Evolutionary conservation across 164 flowering plant genomes (phyloP), one percentile per base, ranked within the genome.

Genomic region (Nymphaea thermarum): DNA sequence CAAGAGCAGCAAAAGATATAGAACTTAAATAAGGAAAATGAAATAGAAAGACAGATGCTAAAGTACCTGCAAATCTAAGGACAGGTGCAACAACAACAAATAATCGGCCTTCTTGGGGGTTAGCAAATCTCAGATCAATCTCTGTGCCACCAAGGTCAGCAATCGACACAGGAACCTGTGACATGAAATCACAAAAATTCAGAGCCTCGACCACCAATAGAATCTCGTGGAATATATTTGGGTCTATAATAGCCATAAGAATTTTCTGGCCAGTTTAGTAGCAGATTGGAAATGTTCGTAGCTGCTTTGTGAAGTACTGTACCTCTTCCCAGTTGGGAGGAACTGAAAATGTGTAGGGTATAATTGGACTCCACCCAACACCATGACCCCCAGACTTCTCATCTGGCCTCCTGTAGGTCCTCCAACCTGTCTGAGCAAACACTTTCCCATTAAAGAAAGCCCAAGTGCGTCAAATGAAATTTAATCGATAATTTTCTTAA

Each of bases 361-460:
- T 88, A n/a, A 93, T 93, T 18, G 98, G 98, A 80, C 96, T 91
- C 98, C 98, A 93, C 25, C 98, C 96, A 11, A 93, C 98, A 41
- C 97, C 98, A 75, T 93, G 98, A 17, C 98, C 98, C 69, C 98
- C 98, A 14, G 98, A 93, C 71, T 93, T 93, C 51, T 88, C 97
- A 76, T 91, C 98, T 8, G 98, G 97, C 77, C 98, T 83, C 47
- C 85, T 83, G 72, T 93, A 93, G 66, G 95, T 89, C 81, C 96
- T 93, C 98, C 97, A 91, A 83, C 98, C 98, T 93, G 92, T 86
- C 96, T 91, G 94, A 89, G 82, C 86, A 83, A 62, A 70, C 68
- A 67, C 65, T 18, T 8, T 25, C 2, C 64, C 16, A n/a, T 36
- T 61, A 36, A 61, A 61, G 11, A 47, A 47, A 3, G 55, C 12